Percentiles rank a stretch among this genome's conserved stretches.
These are phyloP conservation scores for Cudoniella acicularis DNA, from an alignment of 495 filamentous ascomycete species.

Conservation along the genomic window DNA sequence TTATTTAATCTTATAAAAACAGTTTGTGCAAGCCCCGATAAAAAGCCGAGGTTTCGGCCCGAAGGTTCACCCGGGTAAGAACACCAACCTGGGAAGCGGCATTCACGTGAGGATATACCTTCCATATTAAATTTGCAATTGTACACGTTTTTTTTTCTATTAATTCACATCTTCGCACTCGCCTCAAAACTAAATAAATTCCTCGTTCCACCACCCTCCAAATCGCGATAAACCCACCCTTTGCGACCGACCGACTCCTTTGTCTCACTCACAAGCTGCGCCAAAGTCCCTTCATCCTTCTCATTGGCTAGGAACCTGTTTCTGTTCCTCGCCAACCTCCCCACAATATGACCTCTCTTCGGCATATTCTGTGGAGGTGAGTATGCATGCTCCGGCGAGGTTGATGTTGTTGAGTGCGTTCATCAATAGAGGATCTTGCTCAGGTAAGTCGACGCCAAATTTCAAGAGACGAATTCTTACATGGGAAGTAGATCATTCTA, in stretches of 20 bases:
- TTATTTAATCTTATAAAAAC: background rate
- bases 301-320: constrained; percentile 50
- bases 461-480: constrained; percentile 24
- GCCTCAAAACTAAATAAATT: constrained; percentile 39
- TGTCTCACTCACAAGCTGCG: constrained; percentile 27
- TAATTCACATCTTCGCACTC: constrained; percentile 10
- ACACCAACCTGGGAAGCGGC: no score
- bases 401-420: constrained; percentile 61
- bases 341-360: constrained; percentile 42
- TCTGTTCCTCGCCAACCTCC: constrained; percentile 37
- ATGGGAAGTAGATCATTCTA: constrained; percentile 53
- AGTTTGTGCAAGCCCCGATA: no score
- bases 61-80: no score
- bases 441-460: background rate
- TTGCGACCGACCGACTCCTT: constrained; percentile 35
- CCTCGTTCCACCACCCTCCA: constrained; percentile 28
- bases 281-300: constrained; percentile 37
- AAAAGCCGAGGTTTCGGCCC: no score
- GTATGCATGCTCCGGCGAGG: constrained; percentile 46
- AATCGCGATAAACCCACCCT: constrained; percentile 31
- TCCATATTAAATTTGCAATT: background rate
- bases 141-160: background rate
- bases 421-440: constrained; percentile 58
- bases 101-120: background rate
- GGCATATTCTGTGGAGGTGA: constrained; percentile 48